Evolutionary conservation across 2,329 filamentous ascomycete species (phyloP), one percentile per base, ranked within the genome.

Genomic region (Davidsoniella australis): DNA sequence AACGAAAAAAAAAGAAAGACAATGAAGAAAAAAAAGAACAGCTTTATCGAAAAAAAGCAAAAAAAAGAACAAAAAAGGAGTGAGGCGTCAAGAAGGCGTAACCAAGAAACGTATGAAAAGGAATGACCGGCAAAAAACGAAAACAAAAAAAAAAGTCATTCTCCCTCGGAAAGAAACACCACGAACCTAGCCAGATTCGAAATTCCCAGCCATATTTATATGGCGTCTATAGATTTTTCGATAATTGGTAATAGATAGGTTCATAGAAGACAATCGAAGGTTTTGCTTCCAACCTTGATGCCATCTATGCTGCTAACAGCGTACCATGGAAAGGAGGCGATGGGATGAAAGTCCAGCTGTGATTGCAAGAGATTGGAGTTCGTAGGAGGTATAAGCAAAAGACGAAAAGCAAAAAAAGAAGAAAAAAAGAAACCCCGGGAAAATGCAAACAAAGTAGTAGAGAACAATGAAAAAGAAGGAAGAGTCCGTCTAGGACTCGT

Each of bases 401-500:
- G 12, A 43, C 5, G 9, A 5, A 29, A 43, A 16, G 41, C 4
- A 23, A 23, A 14, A 29, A 17, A n/a, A n/a, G n/a, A n/a, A 23
- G n/a, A 47, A 40, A 40, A 26, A 47, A 50, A 45, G 20, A 42
- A 44, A 39, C 42, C 14, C 29, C 29, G 6, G 29, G 29, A 16
- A 8, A 42, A 37, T 49, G 38, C 38, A 52, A 41, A 46, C 26
- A 44, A 47, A 46, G 26, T 26, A 23, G 20, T 23, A 23, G 20
- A 7, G 40, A 20, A 50, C 23, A 29, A 24, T 48, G 10, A 33
- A 33, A 33, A 33, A 10, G 12, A 33, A 23, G 24, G 41, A 4
- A 24, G 16, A 48, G 33, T 26, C 16, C 8, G 44, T 18, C 20
- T 20, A 36, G 36, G 23, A 47, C 24, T 29, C 16, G 29, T 9